Base-by-base conservation (phyloP, 495 filamentous ascomycete genomes). In the Penicillium roqueforti region DNA sequence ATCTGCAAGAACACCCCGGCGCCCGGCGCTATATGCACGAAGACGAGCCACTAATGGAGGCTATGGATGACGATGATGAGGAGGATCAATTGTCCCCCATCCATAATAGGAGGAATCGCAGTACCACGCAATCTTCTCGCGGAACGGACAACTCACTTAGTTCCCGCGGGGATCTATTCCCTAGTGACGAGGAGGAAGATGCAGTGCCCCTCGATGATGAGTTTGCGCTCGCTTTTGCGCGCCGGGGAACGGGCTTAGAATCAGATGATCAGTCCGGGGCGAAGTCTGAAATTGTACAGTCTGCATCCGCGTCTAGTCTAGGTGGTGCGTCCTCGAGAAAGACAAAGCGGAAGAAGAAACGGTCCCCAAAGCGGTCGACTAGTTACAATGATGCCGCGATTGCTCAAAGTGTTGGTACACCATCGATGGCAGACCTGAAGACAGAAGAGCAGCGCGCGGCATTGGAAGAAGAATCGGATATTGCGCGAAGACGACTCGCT, bases 141-240 rank as follows among this genome's bases (percentile, higher is more conserved):
- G 84, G 85, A 28, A 96, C 91, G 0, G 83, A 80, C n/a, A 93
- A 91, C 55, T 96, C 91, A 3, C 81, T 91, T 39, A 87, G 93
- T 61, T 96, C 92, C n/a, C 80, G 95, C 46, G 91, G 91, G 0
- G 93, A 99, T 69, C 74, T 99, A 19, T 92, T 96, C 57, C 91
- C 89, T 1, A 97, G 92, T 59, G 92, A 96, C 55, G 93, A 97
- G 55, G 89, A 87, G 52, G 85, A 91, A 66, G 89, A 98, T 76
- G 93, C 93, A 1, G 83, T 97, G 22, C 91, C 93, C 1, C 73
- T 98, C 47, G 89, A 91, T 60, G 93, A 97, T 69, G 93, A 97
- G 61, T 96, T 97, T 59, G 83, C 89, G 1, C 83, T 96, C 70
- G 80, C 82, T 1, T 70, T 96, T 25, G 85, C 86, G 26, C 78